These are phyloP conservation scores for Microcyclospora pomicola DNA, from an alignment of 2,329 filamentous ascomycete species.

Conservation along the genomic window DNA sequence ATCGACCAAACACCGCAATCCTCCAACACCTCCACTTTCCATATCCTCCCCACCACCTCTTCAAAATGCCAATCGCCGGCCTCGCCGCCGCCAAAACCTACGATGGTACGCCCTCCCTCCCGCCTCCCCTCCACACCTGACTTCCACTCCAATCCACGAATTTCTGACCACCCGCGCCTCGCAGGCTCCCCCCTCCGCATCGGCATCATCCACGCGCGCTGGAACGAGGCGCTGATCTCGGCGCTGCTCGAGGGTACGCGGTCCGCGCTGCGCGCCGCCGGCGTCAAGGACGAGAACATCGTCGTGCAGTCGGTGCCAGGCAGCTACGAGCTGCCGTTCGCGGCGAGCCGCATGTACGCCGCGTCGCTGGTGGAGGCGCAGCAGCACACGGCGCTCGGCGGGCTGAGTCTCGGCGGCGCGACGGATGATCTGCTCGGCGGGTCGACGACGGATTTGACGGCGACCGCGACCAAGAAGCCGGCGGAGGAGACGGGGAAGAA, in stretches of 20 bases:
- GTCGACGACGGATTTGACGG: slow-evolving; percentile 52
- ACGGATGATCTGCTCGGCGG: slow-evolving; percentile 58
- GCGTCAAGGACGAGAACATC: slow-evolving; percentile 80
- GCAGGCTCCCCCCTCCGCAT: slow-evolving; percentile 56
- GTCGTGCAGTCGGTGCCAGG: slow-evolving; percentile 81
- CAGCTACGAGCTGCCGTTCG: slow-evolving; percentile 86
- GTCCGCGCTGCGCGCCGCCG: slow-evolving; percentile 60
- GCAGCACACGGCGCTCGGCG: slow-evolving; percentile 28
- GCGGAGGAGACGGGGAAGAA: slow-evolving; percentile 1
- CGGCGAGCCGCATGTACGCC: slow-evolving; percentile 60
- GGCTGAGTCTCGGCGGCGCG: slow-evolving; percentile 48
- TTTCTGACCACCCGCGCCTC: not conserved
- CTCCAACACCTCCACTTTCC: not conserved
- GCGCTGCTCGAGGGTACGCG: slow-evolving; percentile 70
- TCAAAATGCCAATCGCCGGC: slow-evolving; percentile 23
- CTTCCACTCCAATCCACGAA: not conserved
- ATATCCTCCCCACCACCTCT: not conserved
- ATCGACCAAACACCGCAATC: not conserved
- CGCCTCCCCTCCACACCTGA: not conserved
- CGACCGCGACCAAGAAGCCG: slow-evolving; percentile 11
- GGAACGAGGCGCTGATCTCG: slow-evolving; percentile 82
- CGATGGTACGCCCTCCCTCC: slow-evolving; percentile 36
- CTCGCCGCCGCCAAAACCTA: slow-evolving; percentile 44
- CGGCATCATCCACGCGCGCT: slow-evolving; percentile 89
- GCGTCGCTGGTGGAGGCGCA: slow-evolving; percentile 49